Evolutionary conservation across 202 grass and related monocot genomes (phyloP), one percentile per base, ranked within the genome.

Genomic region (Bolboschoenoplectus hybrid): DNA sequence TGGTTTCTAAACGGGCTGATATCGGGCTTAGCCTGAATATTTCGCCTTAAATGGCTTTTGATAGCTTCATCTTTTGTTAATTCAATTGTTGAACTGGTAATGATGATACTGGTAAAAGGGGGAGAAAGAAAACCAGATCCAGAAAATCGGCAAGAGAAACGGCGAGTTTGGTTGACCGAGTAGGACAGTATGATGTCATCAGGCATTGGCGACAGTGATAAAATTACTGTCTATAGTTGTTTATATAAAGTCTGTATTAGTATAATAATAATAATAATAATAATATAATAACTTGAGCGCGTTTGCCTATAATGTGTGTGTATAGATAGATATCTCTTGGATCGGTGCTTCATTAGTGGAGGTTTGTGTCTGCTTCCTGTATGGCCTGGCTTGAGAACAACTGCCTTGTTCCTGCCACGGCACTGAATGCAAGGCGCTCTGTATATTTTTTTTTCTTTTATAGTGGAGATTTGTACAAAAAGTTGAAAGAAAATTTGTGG

Each of bases 351-450:
- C 0, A 74, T 57, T 58, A 44, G 83, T 85, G 65, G 83, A 74
- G 68, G 32, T 50, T 82, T 64, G 63, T 67, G 57, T 63, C 80
- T 82, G 79, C 44, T 82, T 63, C 45, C n/a, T 82, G 10, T 56
- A 55, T 67, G 20, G 61, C 80, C 3, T 82, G 40, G 7, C 32
- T 82, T 64, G 9, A 82, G 61, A 82, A 82, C 80, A 51, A 82
- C 80, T 82, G 57, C 80, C 61, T 83, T 83, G 81, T 67, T 83
- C 81, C 81, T 85, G 67, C 52, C 14, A 45, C 5, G 70, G 55
- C 84, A 85, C 84, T 85, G 84, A 85, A 85, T 74, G 45, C 57
- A 85, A 85, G 84, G 49, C 36, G 0, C 64, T 14, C 8, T 69
- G 2, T 51, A 53, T 71, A 9, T 16, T 76, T 47, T 17, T 17